Conservation (phyloP, 2,329 filamentous ascomycete genomes). For the Colletotrichum agaves region DNA sequence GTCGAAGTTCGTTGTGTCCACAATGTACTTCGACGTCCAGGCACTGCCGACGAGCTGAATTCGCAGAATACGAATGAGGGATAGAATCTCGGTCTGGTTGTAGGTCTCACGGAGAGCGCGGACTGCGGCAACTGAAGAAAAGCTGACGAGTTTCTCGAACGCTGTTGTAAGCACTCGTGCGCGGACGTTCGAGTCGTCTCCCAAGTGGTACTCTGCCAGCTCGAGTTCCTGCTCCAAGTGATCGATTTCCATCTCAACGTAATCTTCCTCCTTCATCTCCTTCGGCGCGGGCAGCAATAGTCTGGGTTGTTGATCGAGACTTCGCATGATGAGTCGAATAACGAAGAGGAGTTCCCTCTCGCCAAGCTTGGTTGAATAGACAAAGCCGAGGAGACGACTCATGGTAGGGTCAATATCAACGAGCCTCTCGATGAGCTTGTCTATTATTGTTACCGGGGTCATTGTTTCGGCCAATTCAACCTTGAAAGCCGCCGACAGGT, state of each 20-base stretch:
- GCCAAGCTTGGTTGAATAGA: conserved; percentile 73
- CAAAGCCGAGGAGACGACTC: conserved; percentile 72
- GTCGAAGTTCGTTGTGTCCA: conserved; percentile 66
- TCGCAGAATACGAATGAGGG: conserved; percentile 77
- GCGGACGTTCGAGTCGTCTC: conserved; percentile 70
- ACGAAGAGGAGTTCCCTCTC: conserved; percentile 74
- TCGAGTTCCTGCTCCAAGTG: conserved; percentile 73
- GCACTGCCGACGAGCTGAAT: conserved; percentile 78
- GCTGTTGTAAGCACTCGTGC: conserved; percentile 74
- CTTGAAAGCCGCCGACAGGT: conserved; percentile 67
- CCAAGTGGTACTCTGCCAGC: conserved; percentile 74
- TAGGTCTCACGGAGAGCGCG: conserved; percentile 72
- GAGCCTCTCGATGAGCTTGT: conserved; percentile 71
- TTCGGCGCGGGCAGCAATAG: conserved; percentile 36
- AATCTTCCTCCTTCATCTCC: conserved; percentile 43
- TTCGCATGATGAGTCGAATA: conserved; percentile 74
- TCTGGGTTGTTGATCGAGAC: conserved; percentile 61
- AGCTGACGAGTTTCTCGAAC: conserved; percentile 75
- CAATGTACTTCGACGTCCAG: conserved; percentile 76
- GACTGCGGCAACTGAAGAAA: conserved; percentile 69
- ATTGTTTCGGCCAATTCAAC: conserved; percentile 57
- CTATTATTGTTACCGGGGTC: conserved; percentile 50
- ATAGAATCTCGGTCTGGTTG: conserved; percentile 74
- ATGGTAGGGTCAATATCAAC: conserved; percentile 75
- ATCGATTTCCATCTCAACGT: conserved; percentile 66